Conservation (phyloP, 495 filamentous ascomycete species). For the Lasiosphaeria ovina region DNA sequence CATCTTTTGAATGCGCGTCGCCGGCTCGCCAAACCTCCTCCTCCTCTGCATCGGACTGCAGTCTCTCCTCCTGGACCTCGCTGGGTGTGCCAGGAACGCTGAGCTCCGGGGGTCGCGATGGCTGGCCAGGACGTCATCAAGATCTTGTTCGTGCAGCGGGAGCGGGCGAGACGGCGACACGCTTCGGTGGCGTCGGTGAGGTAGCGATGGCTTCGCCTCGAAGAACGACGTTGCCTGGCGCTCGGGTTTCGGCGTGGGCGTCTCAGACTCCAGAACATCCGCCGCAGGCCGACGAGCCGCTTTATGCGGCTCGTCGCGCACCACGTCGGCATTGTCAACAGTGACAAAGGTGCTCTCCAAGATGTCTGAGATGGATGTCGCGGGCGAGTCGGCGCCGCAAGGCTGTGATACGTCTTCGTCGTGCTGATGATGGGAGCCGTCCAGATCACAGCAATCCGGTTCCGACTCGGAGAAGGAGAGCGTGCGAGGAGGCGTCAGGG, state of each 20-base stretch:
- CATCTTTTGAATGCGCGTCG: slow-evolving; percentile 42
- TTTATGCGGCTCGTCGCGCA: slow-evolving; percentile 7
- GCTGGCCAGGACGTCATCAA: slow-evolving; percentile 6
- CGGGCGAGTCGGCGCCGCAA: slow-evolving; percentile 32
- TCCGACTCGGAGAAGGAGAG: slow-evolving; percentile 48
- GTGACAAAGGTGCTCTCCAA: slow-evolving; percentile 27
- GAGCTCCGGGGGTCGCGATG: slow-evolving; percentile 23
- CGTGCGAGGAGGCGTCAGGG: slow-evolving; percentile 38
- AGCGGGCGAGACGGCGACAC: slow-evolving; percentile 31
- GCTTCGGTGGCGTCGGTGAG: slow-evolving; percentile 29
- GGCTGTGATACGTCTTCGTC: slow-evolving; percentile 36
- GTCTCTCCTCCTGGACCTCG: slow-evolving; percentile 25
- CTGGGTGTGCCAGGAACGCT: slow-evolving; percentile 13
- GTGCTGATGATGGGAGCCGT: slow-evolving; percentile 13
- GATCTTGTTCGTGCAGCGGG: slow-evolving; percentile 24
- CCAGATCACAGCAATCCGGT: slow-evolving; percentile 32
- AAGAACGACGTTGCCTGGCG: slow-evolving; percentile 29
- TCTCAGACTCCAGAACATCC: slow-evolving; percentile 34
- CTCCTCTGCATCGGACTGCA: slow-evolving; percentile 28
- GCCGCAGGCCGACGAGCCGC: not conserved
- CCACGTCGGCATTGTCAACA: slow-evolving; percentile 19
- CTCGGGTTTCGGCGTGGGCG: slow-evolving; percentile 40
- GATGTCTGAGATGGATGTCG: slow-evolving; percentile 35
- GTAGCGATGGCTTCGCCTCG: slow-evolving; percentile 26
- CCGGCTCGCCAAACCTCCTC: slow-evolving; percentile 34